Evolutionary conservation across 2,329 filamentous ascomycete genomes (phyloP), one percentile per base, ranked within the genome.

Genomic region (Microdochium nivale): DNA sequence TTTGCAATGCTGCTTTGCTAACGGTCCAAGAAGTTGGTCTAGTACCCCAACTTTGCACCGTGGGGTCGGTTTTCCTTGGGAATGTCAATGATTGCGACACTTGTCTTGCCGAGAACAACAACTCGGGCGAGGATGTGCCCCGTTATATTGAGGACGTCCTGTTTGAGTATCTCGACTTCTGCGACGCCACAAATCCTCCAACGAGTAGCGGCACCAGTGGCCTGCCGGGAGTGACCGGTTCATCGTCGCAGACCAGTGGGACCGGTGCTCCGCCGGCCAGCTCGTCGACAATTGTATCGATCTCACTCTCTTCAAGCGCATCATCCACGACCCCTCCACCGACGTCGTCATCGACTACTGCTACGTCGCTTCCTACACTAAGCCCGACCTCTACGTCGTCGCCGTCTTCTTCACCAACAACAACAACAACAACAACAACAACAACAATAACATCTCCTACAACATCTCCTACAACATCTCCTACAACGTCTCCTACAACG

Each of bases 11-110:
- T 27, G 73, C 72, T 16, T 70, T 63, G 32, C 44, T 72, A 2
- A 75, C 78, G 56, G 78, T 69, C 0, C 68, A 78, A 51, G 56
- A 53, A 0, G 55, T 68, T 1, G 83, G 83, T 25, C 80, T 81
- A 59, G 63, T 60, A 0, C 54, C 67, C 0, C 56, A 47, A 0
- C 71, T 85, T 1, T 86, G 83, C 60, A 56, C 50, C 0, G 0
- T 49, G 0, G 62, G 49, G 7, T 79, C 77, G 0, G 52, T 63
- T 0, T 86, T 82, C 64, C 47, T 48, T 2, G 47, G 50, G 0
- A 61, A 61, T 23, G 65, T 71, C 11, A 16, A 49, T 0, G 44
- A 51, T 1, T 86, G 81, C 62, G 24, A 59, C 0, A 3, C 3
- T 0, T 84, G 80, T 55, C 67, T 79, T 47, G 16, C 19, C 0